Evolutionary conservation across 169 alveolate species (phyloP).

Genomic region (Plasmodium gallinaceum): DNA sequence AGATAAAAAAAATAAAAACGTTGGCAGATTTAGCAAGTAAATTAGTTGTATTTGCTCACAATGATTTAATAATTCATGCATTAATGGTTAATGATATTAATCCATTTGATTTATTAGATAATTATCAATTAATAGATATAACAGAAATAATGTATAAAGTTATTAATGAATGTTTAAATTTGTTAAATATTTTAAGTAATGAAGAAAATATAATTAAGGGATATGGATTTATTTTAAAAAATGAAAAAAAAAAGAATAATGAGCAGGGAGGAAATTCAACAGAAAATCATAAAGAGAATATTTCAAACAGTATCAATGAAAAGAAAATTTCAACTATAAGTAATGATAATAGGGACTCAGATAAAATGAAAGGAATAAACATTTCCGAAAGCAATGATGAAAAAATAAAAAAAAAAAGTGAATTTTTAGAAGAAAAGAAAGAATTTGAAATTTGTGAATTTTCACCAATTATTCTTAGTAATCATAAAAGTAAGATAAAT

Average conservation of each 20-base stretch:
- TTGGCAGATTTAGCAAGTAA: conserved; percentile 44
- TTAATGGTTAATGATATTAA: conserved; percentile 29
- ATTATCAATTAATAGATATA: conserved; percentile 11
- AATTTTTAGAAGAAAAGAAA: conserved; percentile 19
- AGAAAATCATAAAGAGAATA: not conserved
- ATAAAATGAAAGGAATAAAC: not conserved
- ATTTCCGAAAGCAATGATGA: not conserved
- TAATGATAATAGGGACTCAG: too few relatives aligned
- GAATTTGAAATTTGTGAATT: conserved; percentile 21
- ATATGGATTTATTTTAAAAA: conserved; percentile 40
- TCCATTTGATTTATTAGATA: conserved; percentile 29
- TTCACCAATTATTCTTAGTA: conserved; percentile 41
- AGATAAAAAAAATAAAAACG: conserved; percentile 41
- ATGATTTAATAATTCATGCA: conserved; percentile 56
- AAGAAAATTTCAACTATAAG: not conserved
- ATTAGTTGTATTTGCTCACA: conserved; percentile 54
- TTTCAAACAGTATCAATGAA: not conserved
- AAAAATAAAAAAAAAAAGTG: not conserved
- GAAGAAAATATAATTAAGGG: conserved; percentile 30
- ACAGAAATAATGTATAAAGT: conserved; percentile 26
- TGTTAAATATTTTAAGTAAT: conserved; percentile 37
- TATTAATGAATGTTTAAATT: conserved; percentile 31
- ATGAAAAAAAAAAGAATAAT: conserved; percentile 10
- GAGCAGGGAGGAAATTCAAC: not conserved
- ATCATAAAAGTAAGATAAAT: conserved; percentile 34